Base-by-base conservation (phyloP, 164 flowering plant species). In the Umbilicus rupestris region DNA sequence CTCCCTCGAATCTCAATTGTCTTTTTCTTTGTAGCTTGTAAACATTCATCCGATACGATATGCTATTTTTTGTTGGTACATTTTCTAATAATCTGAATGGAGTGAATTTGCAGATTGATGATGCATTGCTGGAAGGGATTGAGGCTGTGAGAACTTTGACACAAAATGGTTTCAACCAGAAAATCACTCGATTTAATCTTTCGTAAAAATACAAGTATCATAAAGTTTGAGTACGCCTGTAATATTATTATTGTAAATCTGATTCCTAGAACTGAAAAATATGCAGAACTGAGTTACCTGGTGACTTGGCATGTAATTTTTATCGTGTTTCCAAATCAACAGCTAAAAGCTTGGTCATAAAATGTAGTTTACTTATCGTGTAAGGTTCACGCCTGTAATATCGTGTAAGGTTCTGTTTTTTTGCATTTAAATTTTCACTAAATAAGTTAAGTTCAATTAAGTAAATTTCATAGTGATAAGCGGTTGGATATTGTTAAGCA, bases 181-280 rank as follows among this genome's bases (percentile, higher is more conserved):
- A 65, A 31, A 74, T 88, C 45, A 78, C 74, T 28, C 81, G 88
- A 72, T 95, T 94, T 74, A 95, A 95, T 79, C 68, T 92, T 69
- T 78, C 82, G 37, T 97, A 92, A 80, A 95, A 92, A 68, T 95
- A 85, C 86, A 95, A 95, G 77, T 83, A 82, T 74, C 88, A 95
- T 82, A 87, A 82, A 79, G 94, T 89, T 41, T 84, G 74, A 78
- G 15, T 35, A 19, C 14, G 12, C 44, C 16, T 41, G 44, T 41
- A 9, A 9, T n/a, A n/a, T n/a, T 41, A 12, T 41, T 41, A 41
- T 6, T 41, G 12, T 41, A 41, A 41, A 41, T 41, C 44, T 41
- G 7, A 41, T 41, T 41, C n/a, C n/a, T n/a, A n/a, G n/a, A 41
- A 12, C 16, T 41, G 44, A 10, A 41, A 12, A 41, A 41, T 41